These are phyloP conservation scores for Coprinopsis marcescibilis DNA, from an alignment of 768 basidiomycete genomes.

Conservation along the genomic window DNA sequence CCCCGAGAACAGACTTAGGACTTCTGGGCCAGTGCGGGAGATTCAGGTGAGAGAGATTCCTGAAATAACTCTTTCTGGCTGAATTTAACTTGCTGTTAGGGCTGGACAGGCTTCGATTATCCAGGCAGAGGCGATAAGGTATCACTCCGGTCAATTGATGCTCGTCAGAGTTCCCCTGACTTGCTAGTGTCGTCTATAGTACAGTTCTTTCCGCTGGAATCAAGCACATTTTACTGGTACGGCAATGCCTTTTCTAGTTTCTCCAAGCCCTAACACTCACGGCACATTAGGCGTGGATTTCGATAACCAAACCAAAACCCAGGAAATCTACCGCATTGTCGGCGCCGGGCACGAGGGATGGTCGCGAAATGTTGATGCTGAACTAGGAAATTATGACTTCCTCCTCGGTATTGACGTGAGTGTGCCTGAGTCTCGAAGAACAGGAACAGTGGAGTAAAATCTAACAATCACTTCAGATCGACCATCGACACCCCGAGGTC, in stretches of 20 bases:
- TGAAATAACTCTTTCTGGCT: background rate
- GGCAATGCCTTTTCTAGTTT: background rate
- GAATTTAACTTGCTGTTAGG: conserved; percentile 33
- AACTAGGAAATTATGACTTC: conserved; percentile 87
- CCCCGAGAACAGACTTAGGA: conserved; percentile 57
- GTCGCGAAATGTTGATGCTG: conserved; percentile 74
- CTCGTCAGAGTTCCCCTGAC: background rate
- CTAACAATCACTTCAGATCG: conserved; percentile 65
- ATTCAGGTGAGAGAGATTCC: conserved; percentile 49
- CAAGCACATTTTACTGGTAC: conserved; percentile 76
- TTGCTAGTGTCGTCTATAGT: conserved; percentile 26
- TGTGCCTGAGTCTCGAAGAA: conserved; percentile 6
- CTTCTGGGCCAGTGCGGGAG: conserved; percentile 50
- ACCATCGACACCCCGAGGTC: conserved; percentile 79
- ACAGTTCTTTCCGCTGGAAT: conserved; percentile 68
- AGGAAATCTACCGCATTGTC: conserved; percentile 68
- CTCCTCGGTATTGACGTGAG: conserved; percentile 69
- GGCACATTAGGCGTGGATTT: conserved; percentile 66
- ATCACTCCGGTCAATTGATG: background rate
- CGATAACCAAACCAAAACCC: conserved; percentile 61
- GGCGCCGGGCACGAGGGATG: conserved; percentile 67
- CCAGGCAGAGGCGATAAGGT: conserved; percentile 72
- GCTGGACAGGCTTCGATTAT: conserved; percentile 85
- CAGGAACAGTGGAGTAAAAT: conserved; percentile 5
- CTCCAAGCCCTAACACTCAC: background rate